Evolutionary conservation across 768 basidiomycete species (phyloP), one percentile per base, ranked within the genome.

Genomic region (Podaxis sp.): DNA sequence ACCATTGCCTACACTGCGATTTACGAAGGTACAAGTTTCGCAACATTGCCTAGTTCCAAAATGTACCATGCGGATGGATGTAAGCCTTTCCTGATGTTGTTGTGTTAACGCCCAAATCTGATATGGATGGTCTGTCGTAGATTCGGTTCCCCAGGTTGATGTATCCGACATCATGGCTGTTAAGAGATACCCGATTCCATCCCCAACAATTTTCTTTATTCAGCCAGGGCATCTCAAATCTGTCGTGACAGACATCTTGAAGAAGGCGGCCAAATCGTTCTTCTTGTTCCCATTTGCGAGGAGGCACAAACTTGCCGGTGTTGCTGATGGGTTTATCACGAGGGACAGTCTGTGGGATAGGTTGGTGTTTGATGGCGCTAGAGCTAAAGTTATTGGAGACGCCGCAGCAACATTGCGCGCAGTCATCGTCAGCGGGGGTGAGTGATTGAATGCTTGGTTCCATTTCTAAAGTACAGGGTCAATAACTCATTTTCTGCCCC

Each of bases 311-410:
- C 62, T 85, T 16, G 79, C 87, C 0, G 82, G 79, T 2, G 72
- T 95, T 3, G 68, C 73, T 0, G 89, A 91, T 59, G 95, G 95
- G 4, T 90, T 87, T 64, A 64, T 93, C 42, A 87, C 83, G 14
- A 88, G 88, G 68, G 86, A 89, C 61, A 89, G 89, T 61, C 70
- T 93, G n/a, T 93, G 91, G 89, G 94, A 97, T 69, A 82, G 87
- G 55, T 73, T 88, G 10, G 82, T 93, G 28, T 90, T 92, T 70
- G 86, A 87, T 59, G 72, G 74, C 10, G 88, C 91, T 10, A 80
- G 95, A 23, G 78, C 77, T 40, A 69, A 75, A 63, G 78, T 85
- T 28, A 68, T 91, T 61, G 85, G 89, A 59, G 80, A 84, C 13
- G 79, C 81, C 54, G 85, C 86, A 2, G 76, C 80, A 0, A 82